These are phyloP conservation scores for Cladobotryum mycophilum DNA, from an alignment of 2,329 filamentous ascomycete genomes.

Conservation along the genomic window DNA sequence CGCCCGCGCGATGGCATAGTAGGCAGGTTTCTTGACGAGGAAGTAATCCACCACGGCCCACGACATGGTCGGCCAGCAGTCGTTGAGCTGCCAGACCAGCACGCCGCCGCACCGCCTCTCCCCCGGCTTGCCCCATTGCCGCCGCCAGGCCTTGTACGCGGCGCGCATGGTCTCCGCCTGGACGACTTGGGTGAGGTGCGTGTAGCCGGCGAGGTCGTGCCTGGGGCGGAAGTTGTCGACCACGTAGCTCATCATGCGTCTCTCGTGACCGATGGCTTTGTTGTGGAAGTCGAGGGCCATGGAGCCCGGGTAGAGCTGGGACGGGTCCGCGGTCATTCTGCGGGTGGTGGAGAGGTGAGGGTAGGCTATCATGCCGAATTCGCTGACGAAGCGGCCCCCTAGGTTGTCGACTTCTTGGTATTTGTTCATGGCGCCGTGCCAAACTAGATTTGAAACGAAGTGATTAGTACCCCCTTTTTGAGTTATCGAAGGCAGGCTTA, in stretches of 20 bases:
- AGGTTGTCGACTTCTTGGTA: constrained; percentile 70
- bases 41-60: constrained; percentile 62
- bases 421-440: constrained; percentile 64
- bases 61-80: constrained; percentile 61
- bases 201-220: constrained; percentile 63
- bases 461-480: no score
- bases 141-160: constrained; percentile 51
- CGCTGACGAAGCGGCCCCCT: constrained; percentile 70
- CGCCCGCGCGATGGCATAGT: constrained; percentile 46
- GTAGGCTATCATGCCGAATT: constrained; percentile 63
- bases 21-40: constrained; percentile 57
- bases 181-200: constrained; percentile 58
- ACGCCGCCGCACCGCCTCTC: constrained; percentile 57
- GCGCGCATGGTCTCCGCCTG: constrained; percentile 47
- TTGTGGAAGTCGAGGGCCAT: constrained; percentile 77
- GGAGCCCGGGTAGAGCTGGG: constrained; percentile 58
- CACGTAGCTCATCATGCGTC: constrained; percentile 67
- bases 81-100: constrained; percentile 64
- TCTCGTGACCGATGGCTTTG: constrained; percentile 72
- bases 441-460: constrained; percentile 41
- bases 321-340: constrained; percentile 49
- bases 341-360: constrained; percentile 67
- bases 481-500: no score
- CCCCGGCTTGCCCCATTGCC: constrained; percentile 49
- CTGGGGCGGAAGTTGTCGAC: constrained; percentile 63